Evolutionary conservation across 139 green algal species (phyloP), one percentile per base, ranked within the genome.

Genomic region (Picochlorum sp.): DNA sequence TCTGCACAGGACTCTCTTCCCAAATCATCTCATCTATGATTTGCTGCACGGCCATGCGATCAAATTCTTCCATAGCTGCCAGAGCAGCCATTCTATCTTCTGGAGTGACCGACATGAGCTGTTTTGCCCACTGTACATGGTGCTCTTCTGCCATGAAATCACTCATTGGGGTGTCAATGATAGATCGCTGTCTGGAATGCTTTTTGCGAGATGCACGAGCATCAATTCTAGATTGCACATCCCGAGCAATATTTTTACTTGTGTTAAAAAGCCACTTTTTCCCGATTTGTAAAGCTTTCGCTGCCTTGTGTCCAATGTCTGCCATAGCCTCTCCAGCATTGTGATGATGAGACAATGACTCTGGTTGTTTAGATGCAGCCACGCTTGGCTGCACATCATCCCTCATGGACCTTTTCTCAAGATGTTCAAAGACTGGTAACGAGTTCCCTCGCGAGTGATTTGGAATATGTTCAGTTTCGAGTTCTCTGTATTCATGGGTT

Each of bases 91-190:
- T 45, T 14, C 62, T 68, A 30, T 41, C 57, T 5, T 52, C 38
- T 9, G 69, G 66, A 4, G 65, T 59, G 45, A 77, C 30, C 2
- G 50, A 59, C 8, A 56, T 49, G 6, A 84, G 62, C 57, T 76
- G 68, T 9, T 59, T 67, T 0, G 79, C 79, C 76, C 76, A 84
- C 54, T 79, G 61, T 38, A 60, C 62, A 51, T 74, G 54, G 49
- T 55, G 74, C 14, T n/a, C n/a, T 13, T 13, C n/a, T n/a, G 8
- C 6, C 1, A 34, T 24, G 26, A 24, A 57, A 34, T 45, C 23
- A 9, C 65, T 54, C 45, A 37, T 18, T 34, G 16, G 47, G n/a
- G 47, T 26, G n/a, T 54, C 47, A 54, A n/a, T 20, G 45, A 49
- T 51, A 47, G 57, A 15, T 18, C 21, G 13, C 5, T 45, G 16